Evolutionary conservation across 768 basidiomycete species (phyloP).

Genomic region (Coprinopsis sp.): DNA sequence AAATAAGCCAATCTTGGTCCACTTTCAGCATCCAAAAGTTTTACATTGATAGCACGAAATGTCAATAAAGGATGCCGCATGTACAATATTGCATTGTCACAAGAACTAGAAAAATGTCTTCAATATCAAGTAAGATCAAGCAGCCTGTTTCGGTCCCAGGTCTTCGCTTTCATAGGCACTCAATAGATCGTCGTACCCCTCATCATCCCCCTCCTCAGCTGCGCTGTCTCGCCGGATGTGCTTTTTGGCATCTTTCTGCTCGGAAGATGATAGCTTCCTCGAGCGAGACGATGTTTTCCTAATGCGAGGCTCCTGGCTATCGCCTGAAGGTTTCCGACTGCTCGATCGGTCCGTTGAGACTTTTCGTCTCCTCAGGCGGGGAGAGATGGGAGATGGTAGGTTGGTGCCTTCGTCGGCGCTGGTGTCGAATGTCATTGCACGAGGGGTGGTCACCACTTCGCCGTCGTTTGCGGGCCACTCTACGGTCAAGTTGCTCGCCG

Average conservation of each 20-base stretch:
- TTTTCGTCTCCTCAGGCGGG: constrained; percentile 33
- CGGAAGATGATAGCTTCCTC: constrained; percentile 45
- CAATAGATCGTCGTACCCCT: constrained; percentile 69
- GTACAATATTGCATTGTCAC: too few species aligned
- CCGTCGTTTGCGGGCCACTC: constrained; percentile 50
- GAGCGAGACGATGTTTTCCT: constrained; percentile 32
- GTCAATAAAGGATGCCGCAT: too few species aligned
- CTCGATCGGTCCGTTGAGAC: constrained; percentile 24
- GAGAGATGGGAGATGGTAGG: constrained; percentile 18
- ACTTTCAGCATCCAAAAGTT: too few species aligned
- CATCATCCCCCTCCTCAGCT: constrained; percentile 75
- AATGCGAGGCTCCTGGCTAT: constrained; percentile 23
- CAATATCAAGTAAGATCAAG: background rate
- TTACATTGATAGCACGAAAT: too few species aligned
- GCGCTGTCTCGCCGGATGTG: constrained; percentile 51
- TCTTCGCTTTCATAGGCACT: constrained; percentile 83
- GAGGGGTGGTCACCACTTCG: constrained; percentile 54
- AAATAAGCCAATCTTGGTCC: too few species aligned
- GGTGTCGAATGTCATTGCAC: constrained; percentile 43
- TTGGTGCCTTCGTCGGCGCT: constrained; percentile 23
- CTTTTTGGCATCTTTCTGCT: constrained; percentile 27
- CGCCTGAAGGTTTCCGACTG: constrained; percentile 8
- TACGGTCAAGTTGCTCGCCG: constrained; percentile 33
- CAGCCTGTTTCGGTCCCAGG: background rate
- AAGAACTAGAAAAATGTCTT: too few species aligned